Percentiles rank a stretch among this genome's conserved stretches.
Evolutionary conservation across 345 rosid genomes (phyloP).

Genomic region (Arabis alpina): DNA sequence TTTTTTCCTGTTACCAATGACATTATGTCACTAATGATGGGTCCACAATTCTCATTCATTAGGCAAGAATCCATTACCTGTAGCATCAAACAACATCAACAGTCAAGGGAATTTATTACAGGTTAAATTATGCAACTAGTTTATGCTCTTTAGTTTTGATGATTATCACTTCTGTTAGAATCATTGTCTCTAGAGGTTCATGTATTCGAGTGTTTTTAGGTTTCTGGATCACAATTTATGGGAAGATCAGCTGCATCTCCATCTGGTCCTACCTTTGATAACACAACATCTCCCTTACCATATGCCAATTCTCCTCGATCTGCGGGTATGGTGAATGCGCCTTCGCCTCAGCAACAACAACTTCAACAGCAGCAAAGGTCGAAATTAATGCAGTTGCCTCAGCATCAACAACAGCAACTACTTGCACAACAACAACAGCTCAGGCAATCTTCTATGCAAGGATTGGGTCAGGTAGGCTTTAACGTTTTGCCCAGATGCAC

Average conservation of each 20-base stretch:
- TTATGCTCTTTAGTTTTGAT: constrained; percentile 8
- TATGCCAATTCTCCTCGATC: constrained; percentile 95
- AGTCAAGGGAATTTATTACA: constrained; percentile 72
- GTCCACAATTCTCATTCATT: constrained; percentile 27
- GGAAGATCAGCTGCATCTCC: constrained; percentile 95
- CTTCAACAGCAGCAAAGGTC: constrained; percentile 73
- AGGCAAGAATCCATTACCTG: constrained; percentile 73
- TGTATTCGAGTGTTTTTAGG: constrained; percentile 47
- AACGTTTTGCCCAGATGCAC: background rate
- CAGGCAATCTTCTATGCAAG: constrained; percentile 78
- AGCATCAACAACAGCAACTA: constrained; percentile 80
- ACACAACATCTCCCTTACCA: constrained; percentile 81
- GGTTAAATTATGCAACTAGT: constrained; percentile 47
- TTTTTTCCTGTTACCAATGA: background rate
- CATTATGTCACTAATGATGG: constrained; percentile 1
- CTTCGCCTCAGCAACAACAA: constrained; percentile 90
- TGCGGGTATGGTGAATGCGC: constrained; percentile 73
- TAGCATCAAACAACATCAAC: constrained; percentile 57
- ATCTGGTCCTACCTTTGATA: constrained; percentile 65
- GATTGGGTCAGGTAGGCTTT: constrained; percentile 67
- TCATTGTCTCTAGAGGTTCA: constrained; percentile 14
- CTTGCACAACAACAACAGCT: constrained; percentile 73
- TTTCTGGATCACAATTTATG: constrained; percentile 71
- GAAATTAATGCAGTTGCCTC: constrained; percentile 77
- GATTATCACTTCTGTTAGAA: constrained; percentile 7